Base-by-base conservation (phyloP, 148 eudicot species). In the Gaultheria prostrata region DNA sequence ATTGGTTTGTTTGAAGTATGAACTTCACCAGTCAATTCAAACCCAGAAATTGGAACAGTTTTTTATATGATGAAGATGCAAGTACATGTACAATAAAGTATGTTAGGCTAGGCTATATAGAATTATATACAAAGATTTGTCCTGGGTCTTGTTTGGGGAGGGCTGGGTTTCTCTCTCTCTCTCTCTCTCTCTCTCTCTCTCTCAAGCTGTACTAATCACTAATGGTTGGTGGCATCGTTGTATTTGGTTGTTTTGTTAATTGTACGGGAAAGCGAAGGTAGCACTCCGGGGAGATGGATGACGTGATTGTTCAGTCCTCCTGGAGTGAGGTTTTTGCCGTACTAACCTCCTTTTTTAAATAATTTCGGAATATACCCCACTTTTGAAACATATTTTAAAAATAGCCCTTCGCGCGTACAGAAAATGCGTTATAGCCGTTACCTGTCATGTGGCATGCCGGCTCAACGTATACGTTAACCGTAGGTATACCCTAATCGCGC, bases 201-300 rank as follows among this genome's bases (percentile, higher is more conserved):
- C 69, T 61, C 28, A 30, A 69, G 43, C 73, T 32, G 73, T 15
- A 69, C 43, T 13, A 30, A 69, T 69, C 4, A 69, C 43, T 13
- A 30, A 69, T 69, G 74, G 74, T 70, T 30, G 74, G 74, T 30
- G 45, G 74, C 74, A 70, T 32, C 39, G 73, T 28, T 69, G 73
- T 69, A 24, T 13, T 69, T 5, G 39, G 15, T 24, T 65, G 15
- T 65, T 65, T 24, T 24, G 14, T 24, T 65, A 24, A 7, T 26
- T 65, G 69, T 26, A 3, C 71, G 33, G 32, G 30, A 8, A n/a
- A n/a, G 7, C 32, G 30, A 56, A 26, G 24, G 8, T 39, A 39
- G 4, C 43, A 39, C 43, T 39, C 43, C 43, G 43, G 43, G 43
- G 43, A 39, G 43, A 39, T 4, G 43, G 43, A 39, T 39, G 43